phyloP scores from a whole-genome alignment of 75 land plant species.

The Pinus tabuliformis region DNA sequence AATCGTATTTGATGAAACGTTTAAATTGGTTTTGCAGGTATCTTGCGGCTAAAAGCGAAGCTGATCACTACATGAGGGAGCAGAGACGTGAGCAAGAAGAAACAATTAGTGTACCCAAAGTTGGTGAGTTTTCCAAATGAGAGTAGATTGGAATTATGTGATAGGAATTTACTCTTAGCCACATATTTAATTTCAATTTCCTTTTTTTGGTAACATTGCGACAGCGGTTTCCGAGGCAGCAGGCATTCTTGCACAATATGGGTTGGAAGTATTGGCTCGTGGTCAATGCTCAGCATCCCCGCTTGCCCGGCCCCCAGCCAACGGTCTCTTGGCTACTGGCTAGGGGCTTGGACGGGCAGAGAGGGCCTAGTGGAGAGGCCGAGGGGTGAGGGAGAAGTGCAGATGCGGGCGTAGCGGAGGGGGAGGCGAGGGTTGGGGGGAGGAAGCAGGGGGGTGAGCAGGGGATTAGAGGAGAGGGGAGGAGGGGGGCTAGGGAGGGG shows the following conservation, averaged over 20 bases:
- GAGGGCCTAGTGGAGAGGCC: no score
- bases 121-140: slow-evolving; percentile 19
- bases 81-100: slow-evolving; percentile 23
- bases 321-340: no score
- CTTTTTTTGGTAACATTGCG: background rate
- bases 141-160: background rate
- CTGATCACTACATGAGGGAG: slow-evolving; percentile 22
- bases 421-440: no score
- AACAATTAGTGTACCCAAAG: slow-evolving; percentile 7
- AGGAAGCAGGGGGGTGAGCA: no score
- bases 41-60: slow-evolving; percentile 23
- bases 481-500: no score
- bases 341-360: no score
- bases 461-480: no score
- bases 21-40: slow-evolving; percentile 21
- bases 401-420: no score
- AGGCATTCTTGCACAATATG: slow-evolving; percentile 18
- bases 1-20: background rate
- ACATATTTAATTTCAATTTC: background rate
- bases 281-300: background rate
- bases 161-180: background rate
- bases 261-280: slow-evolving; percentile 23
- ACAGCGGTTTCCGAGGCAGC: slow-evolving; percentile 24
- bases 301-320: no score
- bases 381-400: no score